Base-by-base conservation (phyloP, 305 asterid species). In the Withania somnifera region DNA sequence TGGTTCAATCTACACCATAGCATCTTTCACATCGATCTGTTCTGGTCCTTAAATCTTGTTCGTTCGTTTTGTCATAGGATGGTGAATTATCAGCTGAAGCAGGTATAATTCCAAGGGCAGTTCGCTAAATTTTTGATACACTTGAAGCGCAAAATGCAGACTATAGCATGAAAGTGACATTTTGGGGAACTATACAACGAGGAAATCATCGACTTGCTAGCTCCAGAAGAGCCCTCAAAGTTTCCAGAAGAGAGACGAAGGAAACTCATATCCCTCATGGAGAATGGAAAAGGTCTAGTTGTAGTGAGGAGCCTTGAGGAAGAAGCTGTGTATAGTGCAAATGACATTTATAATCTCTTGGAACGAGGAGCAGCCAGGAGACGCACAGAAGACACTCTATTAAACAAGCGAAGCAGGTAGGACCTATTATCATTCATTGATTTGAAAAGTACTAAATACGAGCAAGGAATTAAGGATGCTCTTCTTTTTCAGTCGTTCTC, bases 61-160 rank as follows among this genome's bases (percentile, higher is more conserved):
- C 20, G 52, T 77, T 81, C 52, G 13, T 15, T 52, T 19, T 89
- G 85, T 78, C 83, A 81, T 86, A 91, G 98, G 89, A 89, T 24
- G 96, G 94, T 73, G 98, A 94, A 78, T 89, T 94, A 88, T 91
- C 95, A 56, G 91, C 83, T 83, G 96, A 91, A 84, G 94, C 98
- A 81, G 96, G 98, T 60, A 91, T 94, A 56, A 94, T 94, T 83
- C 97, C 98, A 57, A 88, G 97, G 84, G 98, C 98, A 28, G 95
- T 94, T 84, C 91, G 90, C 40, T 95, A 94, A 85, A 90, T 92
- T 20, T 94, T 94, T 57, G 96, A 92, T 78, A 89, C 96, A 7
- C 95, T 94, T 42, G 98, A 94, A 83, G 94, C 90, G 22, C 95
- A 92, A 82, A 89, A 89, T 83, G 95, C 94, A 60, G 97, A 92